Evolutionary conservation across 2,329 filamentous ascomycete genomes (phyloP).

Genomic region (Periconia digitata): DNA sequence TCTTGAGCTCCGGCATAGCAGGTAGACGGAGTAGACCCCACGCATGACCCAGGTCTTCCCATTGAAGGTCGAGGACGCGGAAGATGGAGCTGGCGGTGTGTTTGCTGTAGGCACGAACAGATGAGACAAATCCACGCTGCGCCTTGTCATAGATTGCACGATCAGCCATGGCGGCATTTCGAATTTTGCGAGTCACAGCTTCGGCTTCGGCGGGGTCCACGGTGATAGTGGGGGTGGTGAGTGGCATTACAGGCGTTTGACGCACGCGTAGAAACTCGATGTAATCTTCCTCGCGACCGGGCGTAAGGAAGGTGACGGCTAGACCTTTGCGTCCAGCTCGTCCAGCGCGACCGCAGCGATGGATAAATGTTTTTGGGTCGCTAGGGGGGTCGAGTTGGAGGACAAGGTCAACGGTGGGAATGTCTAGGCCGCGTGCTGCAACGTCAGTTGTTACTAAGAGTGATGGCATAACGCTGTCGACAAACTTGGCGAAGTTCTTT

Average conservation of each 20-base stretch:
- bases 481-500: slow-evolving; percentile 82
- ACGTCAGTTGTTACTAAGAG: slow-evolving; percentile 92
- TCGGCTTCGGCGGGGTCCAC: slow-evolving; percentile 65
- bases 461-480: slow-evolving; percentile 71
- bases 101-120: slow-evolving; percentile 87
- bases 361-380: slow-evolving; percentile 82
- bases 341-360: slow-evolving; percentile 65
- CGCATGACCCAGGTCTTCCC: slow-evolving; percentile 75
- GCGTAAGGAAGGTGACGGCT: slow-evolving; percentile 81
- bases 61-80: slow-evolving; percentile 77
- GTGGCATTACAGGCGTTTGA: slow-evolving; percentile 75
- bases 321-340: slow-evolving; percentile 71
- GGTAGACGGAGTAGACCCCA: slow-evolving; percentile 88
- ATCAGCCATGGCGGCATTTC: slow-evolving; percentile 61
- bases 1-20: slow-evolving; percentile 81
- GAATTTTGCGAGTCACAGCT: slow-evolving; percentile 61
- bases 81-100: slow-evolving; percentile 93
- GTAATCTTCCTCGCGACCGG: slow-evolving; percentile 86
- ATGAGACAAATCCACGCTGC: slow-evolving; percentile 89
- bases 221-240: slow-evolving; percentile 59
- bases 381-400: slow-evolving; percentile 83
- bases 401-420: slow-evolving; percentile 87
- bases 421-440: slow-evolving; percentile 86
- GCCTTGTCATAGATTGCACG: slow-evolving; percentile 80
- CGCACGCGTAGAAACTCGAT: slow-evolving; percentile 82